Percentiles rank a stretch among this genome's conserved stretches.
These are phyloP conservation scores for Glycine soja DNA, from an alignment of 306 rosid genomes.

Conservation along the genomic window DNA sequence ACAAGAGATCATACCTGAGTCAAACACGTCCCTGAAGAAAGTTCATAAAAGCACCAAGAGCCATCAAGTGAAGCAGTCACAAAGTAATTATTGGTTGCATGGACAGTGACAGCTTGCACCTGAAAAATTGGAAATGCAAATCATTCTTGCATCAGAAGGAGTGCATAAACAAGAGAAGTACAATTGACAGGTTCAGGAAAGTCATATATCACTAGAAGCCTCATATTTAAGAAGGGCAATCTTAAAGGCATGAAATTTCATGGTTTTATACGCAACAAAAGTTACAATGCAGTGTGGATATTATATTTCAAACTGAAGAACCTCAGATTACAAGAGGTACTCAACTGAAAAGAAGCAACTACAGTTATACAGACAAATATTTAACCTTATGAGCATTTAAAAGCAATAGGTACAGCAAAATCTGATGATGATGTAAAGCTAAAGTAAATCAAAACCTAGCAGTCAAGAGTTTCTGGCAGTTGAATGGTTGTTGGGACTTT, in stretches of 20 bases:
- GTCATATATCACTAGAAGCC: slow-evolving; percentile 17
- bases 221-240: slow-evolving; percentile 16
- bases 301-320: neutral
- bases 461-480: neutral
- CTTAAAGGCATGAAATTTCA: slow-evolving; percentile 6
- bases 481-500: neutral
- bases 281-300: neutral
- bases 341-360: neutral
- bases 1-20: slow-evolving; percentile 71
- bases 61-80: slow-evolving; percentile 97
- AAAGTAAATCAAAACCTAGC: slow-evolving; percentile 2
- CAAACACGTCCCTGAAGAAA: slow-evolving; percentile 90
- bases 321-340: slow-evolving; percentile 5
- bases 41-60: slow-evolving; percentile 96
- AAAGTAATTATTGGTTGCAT: slow-evolving; percentile 89
- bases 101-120: slow-evolving; percentile 99
- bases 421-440: slow-evolving; percentile 1
- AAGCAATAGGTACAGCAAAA: neutral
- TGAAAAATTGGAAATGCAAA: slow-evolving; percentile 49
- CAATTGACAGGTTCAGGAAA: neutral
- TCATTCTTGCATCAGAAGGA: slow-evolving; percentile 13
- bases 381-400: neutral
- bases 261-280: slow-evolving; percentile 3
- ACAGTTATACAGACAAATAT: slow-evolving; percentile 1
- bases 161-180: neutral